These are phyloP conservation scores for Lactifluus pinguis DNA, from an alignment of 768 basidiomycete genomes.

Conservation along the genomic window DNA sequence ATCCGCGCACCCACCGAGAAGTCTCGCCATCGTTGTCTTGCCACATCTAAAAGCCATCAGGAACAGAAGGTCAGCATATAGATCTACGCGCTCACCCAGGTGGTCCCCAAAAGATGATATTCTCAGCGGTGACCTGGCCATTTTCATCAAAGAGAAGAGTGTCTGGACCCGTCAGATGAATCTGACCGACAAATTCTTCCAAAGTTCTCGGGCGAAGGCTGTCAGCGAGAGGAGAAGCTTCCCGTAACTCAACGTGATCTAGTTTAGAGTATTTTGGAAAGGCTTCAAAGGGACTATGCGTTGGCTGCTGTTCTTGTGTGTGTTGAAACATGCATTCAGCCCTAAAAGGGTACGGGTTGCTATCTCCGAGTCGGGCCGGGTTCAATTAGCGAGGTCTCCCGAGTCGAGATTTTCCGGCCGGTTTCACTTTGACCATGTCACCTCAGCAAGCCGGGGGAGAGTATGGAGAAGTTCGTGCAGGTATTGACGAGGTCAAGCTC, in stretches of 20 bases:
- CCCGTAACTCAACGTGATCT: not conserved
- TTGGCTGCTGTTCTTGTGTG: no score
- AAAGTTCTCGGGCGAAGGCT: conserved; percentile 55
- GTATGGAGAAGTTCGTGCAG: conserved; percentile 63
- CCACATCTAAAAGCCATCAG: conserved; percentile 39
- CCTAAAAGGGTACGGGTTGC: no score
- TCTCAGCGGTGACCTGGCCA: conserved; percentile 43
- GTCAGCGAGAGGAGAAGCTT: conserved; percentile 56
- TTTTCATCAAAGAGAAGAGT: conserved; percentile 48
- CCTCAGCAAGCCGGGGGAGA: conserved; percentile 57
- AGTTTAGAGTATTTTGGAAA: no score
- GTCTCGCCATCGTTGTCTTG: conserved; percentile 67
- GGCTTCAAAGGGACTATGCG: no score
- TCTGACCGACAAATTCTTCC: conserved; percentile 66
- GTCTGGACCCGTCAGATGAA: conserved; percentile 47
- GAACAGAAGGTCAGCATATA: not conserved
- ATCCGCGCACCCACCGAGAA: conserved; percentile 52
- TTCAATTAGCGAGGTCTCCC: no score
- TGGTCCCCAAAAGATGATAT: conserved; percentile 67
- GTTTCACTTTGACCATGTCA: conserved; percentile 9
- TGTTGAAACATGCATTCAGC: no score
- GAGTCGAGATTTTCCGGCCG: no score
- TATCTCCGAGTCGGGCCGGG: no score
- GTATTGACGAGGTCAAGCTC: conserved; percentile 54
- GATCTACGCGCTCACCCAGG: conserved; percentile 40